phyloP scores from a whole-genome alignment of 768 basidiomycete species.

The Russula abietina region DNA sequence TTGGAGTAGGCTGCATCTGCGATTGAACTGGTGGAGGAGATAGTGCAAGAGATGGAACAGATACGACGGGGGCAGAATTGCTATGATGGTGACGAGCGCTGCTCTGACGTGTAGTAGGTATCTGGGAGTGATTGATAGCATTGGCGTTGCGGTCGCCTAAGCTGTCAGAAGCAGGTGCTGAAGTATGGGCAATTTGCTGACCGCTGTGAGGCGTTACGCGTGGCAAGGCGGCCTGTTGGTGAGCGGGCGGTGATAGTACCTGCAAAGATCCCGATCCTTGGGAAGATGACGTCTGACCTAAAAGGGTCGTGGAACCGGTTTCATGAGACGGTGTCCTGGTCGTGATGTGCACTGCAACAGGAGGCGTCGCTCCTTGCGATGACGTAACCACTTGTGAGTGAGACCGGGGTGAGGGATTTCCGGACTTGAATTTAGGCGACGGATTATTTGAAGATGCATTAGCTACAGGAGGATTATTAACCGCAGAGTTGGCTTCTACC shows the following conservation, averaged over 20 bases:
- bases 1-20: slow-evolving; percentile 18
- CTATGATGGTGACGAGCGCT: slow-evolving; percentile 20
- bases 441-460: slow-evolving; percentile 20
- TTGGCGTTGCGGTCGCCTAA: slow-evolving; percentile 5
- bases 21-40: slow-evolving; percentile 12
- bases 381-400: slow-evolving; percentile 13
- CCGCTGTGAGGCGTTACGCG: not conserved
- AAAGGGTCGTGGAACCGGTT: slow-evolving; percentile 25
- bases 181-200: slow-evolving; percentile 6
- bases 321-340: slow-evolving; percentile 24
- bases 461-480: slow-evolving; percentile 15
- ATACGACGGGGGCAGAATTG: slow-evolving; percentile 11
- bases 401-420: slow-evolving; percentile 24
- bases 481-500: slow-evolving; percentile 18
- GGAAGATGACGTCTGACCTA: slow-evolving; percentile 24
- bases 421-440: slow-evolving; percentile 17
- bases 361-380: slow-evolving; percentile 14
- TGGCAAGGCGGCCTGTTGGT: slow-evolving; percentile 10
- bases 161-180: not conserved
- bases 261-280: slow-evolving; percentile 20
- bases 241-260: slow-evolving; percentile 13
- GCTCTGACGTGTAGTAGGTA: slow-evolving; percentile 16
- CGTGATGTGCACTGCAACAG: slow-evolving; percentile 13
- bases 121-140: not conserved
- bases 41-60: slow-evolving; percentile 11